These are phyloP conservation scores for Platanus orientalis DNA, from an alignment of 164 flowering plant species.

Conservation along the genomic window DNA sequence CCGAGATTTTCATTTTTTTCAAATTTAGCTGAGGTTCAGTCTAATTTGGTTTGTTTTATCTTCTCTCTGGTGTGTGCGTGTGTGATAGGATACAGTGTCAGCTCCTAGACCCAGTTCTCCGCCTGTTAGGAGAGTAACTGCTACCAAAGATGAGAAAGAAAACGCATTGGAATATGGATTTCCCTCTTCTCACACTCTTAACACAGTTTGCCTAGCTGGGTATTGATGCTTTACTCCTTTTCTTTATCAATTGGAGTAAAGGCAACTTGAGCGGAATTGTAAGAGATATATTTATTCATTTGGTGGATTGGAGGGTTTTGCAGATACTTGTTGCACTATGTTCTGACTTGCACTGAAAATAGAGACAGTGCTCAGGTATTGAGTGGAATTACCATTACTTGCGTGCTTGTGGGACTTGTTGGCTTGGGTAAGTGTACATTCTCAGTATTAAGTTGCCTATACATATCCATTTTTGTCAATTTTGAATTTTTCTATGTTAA, in stretches of 20 bases:
- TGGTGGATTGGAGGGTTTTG: conserved; percentile 10
- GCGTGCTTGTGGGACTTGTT: conserved; percentile 57
- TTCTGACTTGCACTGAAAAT: conserved; percentile 29
- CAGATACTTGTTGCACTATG: conserved; percentile 64
- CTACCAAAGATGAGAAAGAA: conserved; percentile 89
- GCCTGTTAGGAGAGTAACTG: conserved; percentile 79
- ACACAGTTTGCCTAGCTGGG: conserved; percentile 97
- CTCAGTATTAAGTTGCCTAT: conserved; percentile 2
- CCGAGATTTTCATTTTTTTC: neutral
- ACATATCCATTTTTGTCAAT: neutral
- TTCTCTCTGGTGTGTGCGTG: neutral
- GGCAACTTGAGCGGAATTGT: neutral
- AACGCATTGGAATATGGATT: conserved; percentile 95
- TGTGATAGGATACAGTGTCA: conserved; percentile 73
- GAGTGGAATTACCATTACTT: conserved; percentile 39
- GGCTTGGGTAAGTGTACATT: conserved; percentile 41
- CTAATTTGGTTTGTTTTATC: neutral
- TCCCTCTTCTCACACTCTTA: conserved; percentile 97
- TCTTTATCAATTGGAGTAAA: neutral
- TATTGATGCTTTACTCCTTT: conserved; percentile 19
- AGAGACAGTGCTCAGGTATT: conserved; percentile 23
- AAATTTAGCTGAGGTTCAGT: neutral
- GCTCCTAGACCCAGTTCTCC: conserved; percentile 95
- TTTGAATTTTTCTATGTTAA: no score
- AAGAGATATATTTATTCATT: neutral